Evolutionary conservation across 164 flowering plant species (phyloP).

Genomic region (Macadamia tetraphylla): DNA sequence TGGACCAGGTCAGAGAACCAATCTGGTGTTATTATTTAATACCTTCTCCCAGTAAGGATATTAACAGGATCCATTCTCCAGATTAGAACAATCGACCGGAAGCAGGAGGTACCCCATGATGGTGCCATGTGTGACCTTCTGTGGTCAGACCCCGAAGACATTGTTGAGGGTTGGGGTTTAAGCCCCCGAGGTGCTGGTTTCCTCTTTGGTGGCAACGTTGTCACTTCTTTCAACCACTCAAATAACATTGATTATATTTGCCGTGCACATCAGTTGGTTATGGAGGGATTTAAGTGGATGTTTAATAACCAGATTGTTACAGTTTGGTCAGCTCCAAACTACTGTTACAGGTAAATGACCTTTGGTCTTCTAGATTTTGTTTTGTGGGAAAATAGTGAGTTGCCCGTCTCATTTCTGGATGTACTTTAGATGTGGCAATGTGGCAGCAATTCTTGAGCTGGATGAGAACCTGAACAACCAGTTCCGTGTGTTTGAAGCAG

Average conservation of each 20-base stretch:
- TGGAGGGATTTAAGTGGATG: constrained; percentile 99
- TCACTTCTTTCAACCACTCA: constrained; percentile 70
- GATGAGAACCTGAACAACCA: constrained; percentile 86
- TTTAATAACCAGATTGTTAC: constrained; percentile 92
- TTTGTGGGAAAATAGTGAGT: neutral
- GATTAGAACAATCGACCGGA: constrained; percentile 92
- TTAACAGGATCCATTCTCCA: constrained; percentile 25
- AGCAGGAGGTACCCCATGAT: constrained; percentile 99
- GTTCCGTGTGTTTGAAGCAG: constrained; percentile 96
- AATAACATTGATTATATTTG: constrained; percentile 92
- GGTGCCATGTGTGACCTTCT: constrained; percentile 99
- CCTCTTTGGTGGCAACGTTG: constrained; percentile 94
- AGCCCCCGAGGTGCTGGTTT: constrained; percentile 99
- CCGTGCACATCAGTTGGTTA: constrained; percentile 98
- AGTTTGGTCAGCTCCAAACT: constrained; percentile 99
- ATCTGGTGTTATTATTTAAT: constrained; percentile 1
- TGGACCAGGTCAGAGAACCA: constrained; percentile 72
- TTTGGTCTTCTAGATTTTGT: neutral
- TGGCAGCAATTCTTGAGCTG: constrained; percentile 97
- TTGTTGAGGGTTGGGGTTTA: constrained; percentile 97
- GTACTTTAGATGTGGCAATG: constrained; percentile 87
- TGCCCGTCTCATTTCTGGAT: constrained; percentile 11
- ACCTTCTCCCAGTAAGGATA: neutral
- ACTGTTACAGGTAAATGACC: constrained; percentile 78
- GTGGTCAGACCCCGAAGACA: constrained; percentile 99